phyloP scores from a whole-genome alignment of 148 eudicot genomes.

The Simmondsia chinensis region DNA sequence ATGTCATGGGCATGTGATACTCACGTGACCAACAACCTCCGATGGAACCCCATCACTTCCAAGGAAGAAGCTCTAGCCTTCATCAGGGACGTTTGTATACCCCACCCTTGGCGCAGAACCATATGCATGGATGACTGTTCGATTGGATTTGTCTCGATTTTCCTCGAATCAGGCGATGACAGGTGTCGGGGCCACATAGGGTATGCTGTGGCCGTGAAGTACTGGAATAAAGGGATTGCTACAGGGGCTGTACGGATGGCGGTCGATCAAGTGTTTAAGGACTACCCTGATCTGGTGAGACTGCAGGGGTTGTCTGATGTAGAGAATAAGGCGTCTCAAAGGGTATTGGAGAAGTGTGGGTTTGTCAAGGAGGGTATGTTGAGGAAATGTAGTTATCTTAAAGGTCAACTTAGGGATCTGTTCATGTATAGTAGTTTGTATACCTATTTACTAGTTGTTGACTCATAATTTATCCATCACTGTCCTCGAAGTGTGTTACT shows the following conservation, averaged over 20 bases:
- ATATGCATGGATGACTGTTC: conserved; percentile 42
- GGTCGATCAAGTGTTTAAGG: conserved; percentile 23
- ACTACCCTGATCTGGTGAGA: conserved; percentile 34
- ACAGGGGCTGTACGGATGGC: conserved; percentile 38
- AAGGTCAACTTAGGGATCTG: conserved; percentile 45
- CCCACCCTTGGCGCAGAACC: conserved; percentile 56
- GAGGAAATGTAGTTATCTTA: conserved; percentile 41
- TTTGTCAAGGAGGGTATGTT: conserved; percentile 50
- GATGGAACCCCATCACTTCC: conserved; percentile 33
- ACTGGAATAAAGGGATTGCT: conserved; percentile 45
- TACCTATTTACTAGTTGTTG: conserved; percentile 12
- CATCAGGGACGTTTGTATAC: conserved; percentile 35
- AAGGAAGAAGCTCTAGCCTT: conserved; percentile 27
- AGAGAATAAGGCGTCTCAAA: conserved; percentile 46
- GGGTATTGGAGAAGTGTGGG: conserved; percentile 53
- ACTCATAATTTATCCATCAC: too few relatives aligned
- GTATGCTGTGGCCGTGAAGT: conserved; percentile 31
- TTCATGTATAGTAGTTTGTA: conserved; percentile 41
- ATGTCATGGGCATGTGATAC: conserved; percentile 50
- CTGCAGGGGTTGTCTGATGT: conserved; percentile 45
- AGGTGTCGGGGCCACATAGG: conserved; percentile 31
- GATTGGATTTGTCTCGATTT: conserved; percentile 35
- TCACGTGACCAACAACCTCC: conserved; percentile 26
- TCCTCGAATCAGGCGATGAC: conserved; percentile 22
- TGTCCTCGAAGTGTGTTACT: too few relatives aligned